phyloP scores from a whole-genome alignment of 495 filamentous ascomycete species.

The Oleoguttula mirabilis region DNA sequence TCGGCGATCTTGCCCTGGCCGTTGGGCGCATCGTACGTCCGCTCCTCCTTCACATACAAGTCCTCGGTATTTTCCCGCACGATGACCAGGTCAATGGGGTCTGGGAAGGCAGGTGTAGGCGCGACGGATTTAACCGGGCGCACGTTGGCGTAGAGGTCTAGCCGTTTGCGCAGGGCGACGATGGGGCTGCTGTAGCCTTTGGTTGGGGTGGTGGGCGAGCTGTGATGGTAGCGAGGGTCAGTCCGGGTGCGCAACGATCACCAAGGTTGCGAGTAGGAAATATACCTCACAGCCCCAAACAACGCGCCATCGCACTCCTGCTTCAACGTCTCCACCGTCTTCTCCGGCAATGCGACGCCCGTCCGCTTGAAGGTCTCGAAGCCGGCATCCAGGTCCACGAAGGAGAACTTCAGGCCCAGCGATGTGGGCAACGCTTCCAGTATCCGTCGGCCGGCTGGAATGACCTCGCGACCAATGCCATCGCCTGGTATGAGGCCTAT shows the following conservation, averaged over 20 bases:
- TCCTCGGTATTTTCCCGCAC: slow-evolving; percentile 98
- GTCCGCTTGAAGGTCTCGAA: slow-evolving; percentile 86
- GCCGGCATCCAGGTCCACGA: slow-evolving; percentile 81
- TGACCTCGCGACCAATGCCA: slow-evolving; percentile 96
- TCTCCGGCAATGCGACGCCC: slow-evolving; percentile 75
- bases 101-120: slow-evolving; percentile 29
- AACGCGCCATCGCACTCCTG: slow-evolving; percentile 89
- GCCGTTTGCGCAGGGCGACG: slow-evolving; percentile 87
- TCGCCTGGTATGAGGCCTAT: slow-evolving; percentile 92
- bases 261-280: neutral
- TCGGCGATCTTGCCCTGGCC: slow-evolving; percentile 68
- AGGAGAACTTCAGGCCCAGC: slow-evolving; percentile 80
- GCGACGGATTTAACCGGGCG: slow-evolving; percentile 83
- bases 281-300: slow-evolving; percentile 86
- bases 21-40: slow-evolving; percentile 56
- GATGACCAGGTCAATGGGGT: slow-evolving; percentile 81
- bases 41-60: slow-evolving; percentile 96
- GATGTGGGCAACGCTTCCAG: slow-evolving; percentile 80
- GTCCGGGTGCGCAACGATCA: no score
- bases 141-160: slow-evolving; percentile 94
- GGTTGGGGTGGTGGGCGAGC: slow-evolving; percentile 76
- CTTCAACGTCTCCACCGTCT: slow-evolving; percentile 73
- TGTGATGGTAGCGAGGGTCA: slow-evolving; percentile 13
- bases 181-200: slow-evolving; percentile 95
- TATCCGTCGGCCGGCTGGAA: slow-evolving; percentile 81